Base-by-base conservation (phyloP, 257 asterid species). In the Solanum clarkiae region DNA sequence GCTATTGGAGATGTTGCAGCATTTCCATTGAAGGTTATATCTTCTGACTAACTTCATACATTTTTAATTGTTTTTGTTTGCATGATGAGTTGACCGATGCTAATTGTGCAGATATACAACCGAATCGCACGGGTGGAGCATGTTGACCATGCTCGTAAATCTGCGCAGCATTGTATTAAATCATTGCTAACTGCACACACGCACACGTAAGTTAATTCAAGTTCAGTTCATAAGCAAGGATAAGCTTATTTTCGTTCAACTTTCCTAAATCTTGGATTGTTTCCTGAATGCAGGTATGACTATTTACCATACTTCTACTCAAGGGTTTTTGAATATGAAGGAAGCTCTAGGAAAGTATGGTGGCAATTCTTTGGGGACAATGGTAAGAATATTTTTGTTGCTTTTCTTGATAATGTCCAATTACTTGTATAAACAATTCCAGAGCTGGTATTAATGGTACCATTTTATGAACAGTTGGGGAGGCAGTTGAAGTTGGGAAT, bases 361-460 rank as follows among this genome's bases (percentile, higher is more conserved):
- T 94, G 98, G 99, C 99, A 96, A 75, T 94, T 96, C 89, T 94
- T 88, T 88, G 99, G 99, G 40, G 99, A 96, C 92, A 94, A 93
- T 70, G 98, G 99, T 96, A 83, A 80, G 85, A 54, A 82, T 74
- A 7, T 70, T 45, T 51, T 47, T 53, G 13, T 77, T 85, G 40
- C 57, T 22, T 44, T 49, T 55, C 14, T 62, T 79, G 65, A 15
- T 82, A 36, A 44, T 45, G 10, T 63, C 79, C 80, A 82, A 79
- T 26, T 53, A 53, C 49, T 29, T 53, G 2, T 10, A 1, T 29
- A 54, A 53, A 51, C 54, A 63, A 63, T 82, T 60, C 29, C 47
- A 84, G 57, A 75, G 10, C 68, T 86, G 84, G 56, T 81, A 84
- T 87, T 88, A 49, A 89, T 8, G 13, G 70, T 81, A 70, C 82